Conservation (phyloP, 2,329 filamentous ascomycete species). For the Pyrenochaeta sp. region DNA sequence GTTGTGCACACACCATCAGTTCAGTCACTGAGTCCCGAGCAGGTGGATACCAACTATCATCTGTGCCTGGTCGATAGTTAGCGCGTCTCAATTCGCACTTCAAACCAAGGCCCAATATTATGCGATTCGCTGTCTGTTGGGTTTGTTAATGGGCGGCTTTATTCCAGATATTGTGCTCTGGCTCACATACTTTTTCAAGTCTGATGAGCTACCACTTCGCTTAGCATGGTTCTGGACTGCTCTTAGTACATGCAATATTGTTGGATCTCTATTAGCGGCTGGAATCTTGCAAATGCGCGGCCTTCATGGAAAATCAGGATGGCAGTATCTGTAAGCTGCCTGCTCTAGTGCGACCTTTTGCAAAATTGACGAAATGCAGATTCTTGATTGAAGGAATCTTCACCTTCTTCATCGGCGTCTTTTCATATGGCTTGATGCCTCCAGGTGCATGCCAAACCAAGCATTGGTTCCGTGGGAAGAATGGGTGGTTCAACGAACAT, state of each 20-base stretch:
- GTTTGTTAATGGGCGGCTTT: constrained; percentile 48
- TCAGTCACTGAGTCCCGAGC: neutral
- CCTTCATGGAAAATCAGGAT: constrained; percentile 52
- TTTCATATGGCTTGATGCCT: constrained; percentile 66
- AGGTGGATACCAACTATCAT: constrained; percentile 51
- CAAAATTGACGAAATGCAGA: constrained; percentile 50
- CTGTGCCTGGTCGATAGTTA: constrained; percentile 46
- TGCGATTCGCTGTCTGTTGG: constrained; percentile 51
- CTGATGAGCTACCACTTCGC: constrained; percentile 52
- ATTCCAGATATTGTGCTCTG: constrained; percentile 51
- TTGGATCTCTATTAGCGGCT: constrained; percentile 50
- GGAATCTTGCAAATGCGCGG: constrained; percentile 55
- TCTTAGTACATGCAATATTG: constrained; percentile 46
- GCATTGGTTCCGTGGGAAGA: constrained; percentile 64
- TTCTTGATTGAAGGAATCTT: constrained; percentile 65
- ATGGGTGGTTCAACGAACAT: constrained; percentile 69
- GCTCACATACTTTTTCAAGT: constrained; percentile 54
- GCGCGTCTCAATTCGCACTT: constrained; percentile 48
- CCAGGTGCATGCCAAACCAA: constrained; percentile 57
- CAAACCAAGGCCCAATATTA: constrained; percentile 47
- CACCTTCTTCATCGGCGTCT: constrained; percentile 62
- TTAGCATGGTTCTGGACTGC: constrained; percentile 56
- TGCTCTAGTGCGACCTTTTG: constrained; percentile 1
- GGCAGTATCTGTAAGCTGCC: constrained; percentile 43
- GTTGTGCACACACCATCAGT: constrained; percentile 3